Evolutionary conservation across 805 yeast genomes (phyloP).

Genomic region (Clavispora phyllophila): DNA sequence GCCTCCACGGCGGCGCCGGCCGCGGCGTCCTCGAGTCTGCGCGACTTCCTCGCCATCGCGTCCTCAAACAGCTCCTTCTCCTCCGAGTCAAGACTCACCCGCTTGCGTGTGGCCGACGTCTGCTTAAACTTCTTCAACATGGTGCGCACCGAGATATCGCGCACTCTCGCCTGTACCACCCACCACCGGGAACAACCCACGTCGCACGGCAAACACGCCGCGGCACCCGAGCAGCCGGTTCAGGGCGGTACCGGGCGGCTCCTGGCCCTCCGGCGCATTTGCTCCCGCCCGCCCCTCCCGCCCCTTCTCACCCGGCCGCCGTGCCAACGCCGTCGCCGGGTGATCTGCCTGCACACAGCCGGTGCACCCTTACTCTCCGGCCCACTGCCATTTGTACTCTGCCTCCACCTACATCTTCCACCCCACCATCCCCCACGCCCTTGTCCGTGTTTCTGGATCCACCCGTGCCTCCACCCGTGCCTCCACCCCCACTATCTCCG

Average conservation of each 20-base stretch:
- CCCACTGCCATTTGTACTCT: background rate
- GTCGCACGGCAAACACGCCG: too few species aligned
- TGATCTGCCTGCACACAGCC: constrained; percentile 1
- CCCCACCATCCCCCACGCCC: too few species aligned
- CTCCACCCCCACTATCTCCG: too few species aligned
- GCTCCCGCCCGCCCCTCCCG: background rate
- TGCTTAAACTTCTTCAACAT: background rate
- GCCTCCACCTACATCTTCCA: background rate
- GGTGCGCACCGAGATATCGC: too few species aligned
- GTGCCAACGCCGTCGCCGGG: background rate
- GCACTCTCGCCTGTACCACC: background rate
- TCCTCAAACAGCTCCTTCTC: constrained; percentile 1
- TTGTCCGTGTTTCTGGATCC: too few species aligned
- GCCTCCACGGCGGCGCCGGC: background rate
- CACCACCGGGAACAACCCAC: too few species aligned
- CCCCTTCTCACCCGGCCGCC: background rate
- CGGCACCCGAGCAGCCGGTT: too few species aligned
- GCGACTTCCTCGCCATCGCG: background rate
- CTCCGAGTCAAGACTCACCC: background rate
- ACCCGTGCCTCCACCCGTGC: background rate
- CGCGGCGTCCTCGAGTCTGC: background rate
- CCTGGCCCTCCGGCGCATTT: too few species aligned
- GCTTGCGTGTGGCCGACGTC: background rate
- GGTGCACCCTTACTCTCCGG: background rate
- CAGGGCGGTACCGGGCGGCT: too few species aligned